Evolutionary conservation across 306 rosid genomes (phyloP), one percentile per base, ranked within the genome.

Genomic region (Lagenaria siceraria): DNA sequence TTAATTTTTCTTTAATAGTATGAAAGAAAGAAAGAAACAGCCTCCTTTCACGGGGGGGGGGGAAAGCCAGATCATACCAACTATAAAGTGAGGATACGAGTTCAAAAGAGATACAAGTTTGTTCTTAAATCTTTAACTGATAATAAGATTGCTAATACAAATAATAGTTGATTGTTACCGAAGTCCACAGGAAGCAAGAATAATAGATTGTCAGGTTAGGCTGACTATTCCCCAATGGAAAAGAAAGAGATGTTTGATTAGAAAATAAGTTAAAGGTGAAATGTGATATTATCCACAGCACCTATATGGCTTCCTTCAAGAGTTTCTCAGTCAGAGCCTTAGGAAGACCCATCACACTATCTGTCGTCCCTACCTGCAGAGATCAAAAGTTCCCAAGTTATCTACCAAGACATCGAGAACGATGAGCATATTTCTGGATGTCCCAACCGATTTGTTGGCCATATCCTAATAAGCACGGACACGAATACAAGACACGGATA

Each of bases 341-440:
- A 29, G 97, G 99, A 74, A 95, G 97, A 81, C 97, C 97, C 97
- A 95, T 92, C 86, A 95, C 97, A 25, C 99, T 95, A 82, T 92
- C 99, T 0, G 90, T 90, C 78, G 97, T 95, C 75, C 99, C 97
- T 68, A 85, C 93, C 96, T 95, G 97, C 87, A 83, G 5, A 65
- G 74, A 56, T 75, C 53, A 77, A 66, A 24, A 87, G 77, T 58
- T 77, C 43, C 4, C 13, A 22, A 5, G 56, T 69, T 21, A 66
- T 24, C 55, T n/a, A n/a, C n/a, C n/a, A n/a, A n/a, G n/a, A n/a
- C n/a, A n/a, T n/a, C n/a, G n/a, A n/a, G n/a, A n/a, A 65, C 36
- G 69, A 31, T 31, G n/a, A 10, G 15, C 42, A 62, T 33, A 62
- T 15, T 31, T 29, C 42, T 31, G 22, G 22, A 29, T 17, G 42